Conservation (phyloP, 345 rosid species). For the Boechera retrofracta region DNA sequence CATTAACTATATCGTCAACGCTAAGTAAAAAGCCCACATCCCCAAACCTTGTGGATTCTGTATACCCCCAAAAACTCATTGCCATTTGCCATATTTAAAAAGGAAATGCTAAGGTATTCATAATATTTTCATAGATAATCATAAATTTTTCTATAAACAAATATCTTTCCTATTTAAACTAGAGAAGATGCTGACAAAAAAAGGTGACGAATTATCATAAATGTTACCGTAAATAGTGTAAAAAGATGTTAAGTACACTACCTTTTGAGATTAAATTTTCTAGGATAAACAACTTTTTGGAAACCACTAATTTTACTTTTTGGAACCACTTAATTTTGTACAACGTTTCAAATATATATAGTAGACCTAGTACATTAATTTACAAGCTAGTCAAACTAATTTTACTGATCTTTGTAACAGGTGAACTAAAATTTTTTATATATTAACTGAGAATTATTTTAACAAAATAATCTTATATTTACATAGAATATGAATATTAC, state of each 20-base stretch:
- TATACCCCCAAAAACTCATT: constrained; percentile 20
- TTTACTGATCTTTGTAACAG: constrained; percentile 2
- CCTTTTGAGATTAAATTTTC: constrained; percentile 19
- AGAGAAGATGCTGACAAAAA: background rate
- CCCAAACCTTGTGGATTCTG: constrained; percentile 35
- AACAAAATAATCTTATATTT: no score
- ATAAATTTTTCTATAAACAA: background rate
- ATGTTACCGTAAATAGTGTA: background rate
- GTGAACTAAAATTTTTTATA: background rate
- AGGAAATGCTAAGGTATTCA: background rate
- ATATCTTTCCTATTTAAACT: background rate
- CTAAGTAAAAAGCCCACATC: constrained; percentile 40
- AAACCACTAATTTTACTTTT: constrained; percentile 4
- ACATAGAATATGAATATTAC: no score
- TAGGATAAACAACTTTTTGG: constrained; percentile 1
- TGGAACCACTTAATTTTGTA: background rate
- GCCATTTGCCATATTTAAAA: background rate
- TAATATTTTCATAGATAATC: background rate
- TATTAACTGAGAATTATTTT: no score
- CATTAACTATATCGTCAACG: constrained; percentile 45
- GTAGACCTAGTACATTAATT: background rate
- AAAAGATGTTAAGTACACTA: constrained; percentile 7
- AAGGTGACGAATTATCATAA: background rate
- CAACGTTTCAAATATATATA: background rate
- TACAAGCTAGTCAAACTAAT: constrained; percentile 17